Evolutionary conservation across 2,329 filamentous ascomycete species (phyloP), one percentile per base, ranked within the genome.

Genomic region (Alternaria alternata): DNA sequence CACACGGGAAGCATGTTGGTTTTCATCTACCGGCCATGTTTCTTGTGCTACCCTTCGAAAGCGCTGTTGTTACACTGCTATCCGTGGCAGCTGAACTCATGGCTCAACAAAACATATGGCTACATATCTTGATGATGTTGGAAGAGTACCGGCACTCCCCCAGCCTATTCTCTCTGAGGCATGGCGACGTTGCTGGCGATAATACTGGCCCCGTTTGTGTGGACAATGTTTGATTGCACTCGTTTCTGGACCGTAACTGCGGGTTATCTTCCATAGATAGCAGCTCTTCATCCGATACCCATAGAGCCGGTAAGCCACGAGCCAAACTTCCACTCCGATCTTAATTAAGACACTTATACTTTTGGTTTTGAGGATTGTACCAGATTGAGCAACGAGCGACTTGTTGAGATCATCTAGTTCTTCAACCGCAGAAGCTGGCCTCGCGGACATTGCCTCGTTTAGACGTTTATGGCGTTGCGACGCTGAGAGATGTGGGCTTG

Each of bases 241-340:
- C 32, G 32, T 38, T 38, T 49, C 46, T 49, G 30, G 20, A 38
- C 46, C 46, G 30, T 32, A 22, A 26, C 1, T 20, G 22, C 20
- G 32, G 20, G 46, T 3, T 24, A 0, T 38, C 46, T 38, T 26
- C 46, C 30, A 24, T 26, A 49, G 20, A 49, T 5, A 24, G 48
- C 4, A 51, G 49, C 49, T 20, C 36, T 51, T 51, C 32, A 26
- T 28, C 48, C 34, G 36, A 20, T 5, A 51, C 24, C 34, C 48
- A 51, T 51, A 39, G 30, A 51, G 20, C 32, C 32, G 48, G 32
- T 51, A 39, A 51, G 48, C 48, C 48, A 48, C 14, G 48, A 39
- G 7, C 36, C 48, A 39, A 22, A 51, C 1, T 51, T 51, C 24
- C 3, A 38, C 48, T 51, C n/a, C 22, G 32, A 51, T 36, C 24